Evolutionary conservation across 495 filamentous ascomycete species (phyloP).

Genomic region (Sabuloglossum arenarium): DNA sequence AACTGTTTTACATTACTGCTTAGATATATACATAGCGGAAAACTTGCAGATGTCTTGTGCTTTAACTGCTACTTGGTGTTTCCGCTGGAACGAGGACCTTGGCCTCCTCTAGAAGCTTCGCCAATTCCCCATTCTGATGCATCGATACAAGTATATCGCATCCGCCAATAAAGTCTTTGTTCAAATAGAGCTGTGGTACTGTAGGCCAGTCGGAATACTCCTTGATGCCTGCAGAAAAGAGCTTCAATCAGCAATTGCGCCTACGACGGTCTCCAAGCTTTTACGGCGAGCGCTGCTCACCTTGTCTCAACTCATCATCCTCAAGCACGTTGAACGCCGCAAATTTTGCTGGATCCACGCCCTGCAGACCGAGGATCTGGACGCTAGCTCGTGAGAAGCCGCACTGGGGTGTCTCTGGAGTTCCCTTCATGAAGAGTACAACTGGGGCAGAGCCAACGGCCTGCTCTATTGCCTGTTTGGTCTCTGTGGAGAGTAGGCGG

Average conservation of each 20-base stretch:
- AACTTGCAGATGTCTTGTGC: neutral
- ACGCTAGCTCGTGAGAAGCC: constrained; percentile 91
- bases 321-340: constrained; percentile 92
- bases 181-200: constrained; percentile 87
- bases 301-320: constrained; percentile 65
- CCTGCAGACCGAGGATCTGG: constrained; percentile 84
- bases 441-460: constrained; percentile 70
- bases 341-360: constrained; percentile 92
- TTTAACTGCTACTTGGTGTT: constrained; percentile 6
- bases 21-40: neutral
- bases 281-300: constrained; percentile 24
- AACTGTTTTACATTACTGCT: neutral
- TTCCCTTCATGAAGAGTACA: constrained; percentile 98
- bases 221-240: constrained; percentile 53
- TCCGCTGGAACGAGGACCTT: constrained; percentile 45
- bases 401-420: constrained; percentile 91
- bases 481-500: constrained; percentile 59
- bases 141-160: constrained; percentile 94
- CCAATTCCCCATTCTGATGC: constrained; percentile 91
- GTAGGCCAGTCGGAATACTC: constrained; percentile 98
- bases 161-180: constrained; percentile 89
- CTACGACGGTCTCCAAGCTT: neutral
- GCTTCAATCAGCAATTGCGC: constrained; percentile 7
- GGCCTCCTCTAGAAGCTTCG: constrained; percentile 81
- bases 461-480: constrained; percentile 62